A percentile compares a stretch with the other conserved stretches of the same genome.
phyloP scores from a whole-genome alignment of 495 filamentous ascomycete species.

The Sordaria brevicollis region DNA sequence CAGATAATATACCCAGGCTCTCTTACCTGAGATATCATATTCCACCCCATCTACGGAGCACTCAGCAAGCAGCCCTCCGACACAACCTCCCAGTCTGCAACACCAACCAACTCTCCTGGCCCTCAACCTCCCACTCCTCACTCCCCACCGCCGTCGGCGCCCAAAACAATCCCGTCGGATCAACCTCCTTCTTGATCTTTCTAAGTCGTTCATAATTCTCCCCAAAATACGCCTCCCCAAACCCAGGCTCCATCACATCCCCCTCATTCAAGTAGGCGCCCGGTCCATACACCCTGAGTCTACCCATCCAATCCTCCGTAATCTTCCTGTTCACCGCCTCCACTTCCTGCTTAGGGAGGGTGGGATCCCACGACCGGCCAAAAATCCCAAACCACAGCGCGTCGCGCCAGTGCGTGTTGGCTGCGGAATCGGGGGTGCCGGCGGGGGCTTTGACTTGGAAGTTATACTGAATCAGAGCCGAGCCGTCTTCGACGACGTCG shows the following conservation, averaged over 20 bases:
- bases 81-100: slow-evolving; percentile 16
- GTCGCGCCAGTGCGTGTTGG: slow-evolving; percentile 17
- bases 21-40: no score
- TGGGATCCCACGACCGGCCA: slow-evolving; percentile 5
- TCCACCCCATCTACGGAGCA: no score
- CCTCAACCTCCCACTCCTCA: slow-evolving; percentile 28
- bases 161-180: slow-evolving; percentile 47
- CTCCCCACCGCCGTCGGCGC: slow-evolving; percentile 44
- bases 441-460: slow-evolving; percentile 5
- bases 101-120: slow-evolving; percentile 11
- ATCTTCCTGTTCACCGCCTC: slow-evolving; percentile 9
- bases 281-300: slow-evolving; percentile 12
- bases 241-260: slow-evolving; percentile 53
- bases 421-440: slow-evolving; percentile 3
- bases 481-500: slow-evolving; percentile 9
- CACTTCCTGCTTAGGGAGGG: background rate
- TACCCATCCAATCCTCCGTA: slow-evolving; percentile 17
- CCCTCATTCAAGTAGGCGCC: slow-evolving; percentile 42
- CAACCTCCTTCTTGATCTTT: slow-evolving; percentile 39
- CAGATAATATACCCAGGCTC: no score
- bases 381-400: slow-evolving; percentile 8
- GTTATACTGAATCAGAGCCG: slow-evolving; percentile 15
- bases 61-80: background rate
- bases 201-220: slow-evolving; percentile 33
- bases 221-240: slow-evolving; percentile 52